A percentile compares a stretch with the other conserved stretches of the same genome.
Evolutionary conservation across 768 basidiomycete species (phyloP).

Genomic region (Amanita molliuscula): DNA sequence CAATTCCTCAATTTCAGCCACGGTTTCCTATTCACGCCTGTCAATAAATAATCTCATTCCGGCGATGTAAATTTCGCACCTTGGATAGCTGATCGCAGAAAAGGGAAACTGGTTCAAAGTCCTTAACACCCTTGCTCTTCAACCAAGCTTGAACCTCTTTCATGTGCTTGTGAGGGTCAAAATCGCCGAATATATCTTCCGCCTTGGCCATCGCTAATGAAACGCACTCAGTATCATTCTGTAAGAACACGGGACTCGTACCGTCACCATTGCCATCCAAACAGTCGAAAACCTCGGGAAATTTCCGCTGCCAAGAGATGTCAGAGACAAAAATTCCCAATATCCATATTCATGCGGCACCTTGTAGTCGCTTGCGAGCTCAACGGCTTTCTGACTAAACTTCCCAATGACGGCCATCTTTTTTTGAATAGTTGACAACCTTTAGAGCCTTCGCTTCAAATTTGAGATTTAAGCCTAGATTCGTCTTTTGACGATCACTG

Average conservation of each 20-base stretch:
- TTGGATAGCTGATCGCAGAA: conserved; percentile 88
- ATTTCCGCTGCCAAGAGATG: conserved; percentile 39
- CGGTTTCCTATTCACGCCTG: conserved; percentile 45
- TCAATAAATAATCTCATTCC: background rate
- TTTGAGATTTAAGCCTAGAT: conserved; percentile 90
- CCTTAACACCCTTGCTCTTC: conserved; percentile 73
- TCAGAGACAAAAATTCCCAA: background rate
- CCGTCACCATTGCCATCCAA: conserved; percentile 70
- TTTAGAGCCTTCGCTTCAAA: conserved; percentile 92
- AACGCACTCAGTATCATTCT: background rate
- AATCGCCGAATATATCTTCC: conserved; percentile 40
- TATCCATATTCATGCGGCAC: conserved; percentile 20
- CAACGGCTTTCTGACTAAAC: conserved; percentile 79
- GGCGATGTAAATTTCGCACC: conserved; percentile 27
- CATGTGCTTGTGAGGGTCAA: conserved; percentile 58
- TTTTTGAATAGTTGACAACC: conserved; percentile 86
- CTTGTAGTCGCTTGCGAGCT: conserved; percentile 79
- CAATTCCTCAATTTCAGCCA: conserved; percentile 66
- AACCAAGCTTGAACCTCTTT: conserved; percentile 82
- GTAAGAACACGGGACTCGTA: conserved; percentile 21
- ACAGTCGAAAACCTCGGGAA: conserved; percentile 73
- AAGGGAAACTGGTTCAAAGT: conserved; percentile 88
- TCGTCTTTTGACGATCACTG: conserved; percentile 68
- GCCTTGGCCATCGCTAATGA: conserved; percentile 65
- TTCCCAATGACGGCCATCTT: conserved; percentile 88